Conservation (phyloP, 2,329 filamentous ascomycete genomes). For the Sporothrix brunneoviolacea region DNA sequence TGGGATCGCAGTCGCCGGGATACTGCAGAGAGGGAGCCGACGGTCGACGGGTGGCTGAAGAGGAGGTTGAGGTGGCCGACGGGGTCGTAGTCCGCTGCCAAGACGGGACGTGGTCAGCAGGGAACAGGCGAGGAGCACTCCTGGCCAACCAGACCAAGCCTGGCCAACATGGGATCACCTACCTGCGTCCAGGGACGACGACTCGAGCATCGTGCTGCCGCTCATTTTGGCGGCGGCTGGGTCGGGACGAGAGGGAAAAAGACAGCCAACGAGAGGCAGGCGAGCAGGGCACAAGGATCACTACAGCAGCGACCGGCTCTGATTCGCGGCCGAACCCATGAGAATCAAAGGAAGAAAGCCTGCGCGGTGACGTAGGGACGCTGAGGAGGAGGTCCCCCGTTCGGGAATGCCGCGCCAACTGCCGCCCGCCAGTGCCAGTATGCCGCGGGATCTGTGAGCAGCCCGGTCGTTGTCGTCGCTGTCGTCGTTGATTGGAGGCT, state of each 20-base stretch:
- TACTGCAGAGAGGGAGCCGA: conserved; percentile 68
- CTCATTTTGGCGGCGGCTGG: conserved; percentile 12
- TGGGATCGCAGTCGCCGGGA: conserved; percentile 66
- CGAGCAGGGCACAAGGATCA: not conserved
- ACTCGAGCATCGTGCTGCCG: conserved; percentile 11
- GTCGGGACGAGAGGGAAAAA: not conserved
- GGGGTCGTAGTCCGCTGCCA: conserved; percentile 45
- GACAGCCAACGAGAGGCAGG: not conserved
- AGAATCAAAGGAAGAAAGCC: not conserved
- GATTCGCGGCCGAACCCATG: not conserved
- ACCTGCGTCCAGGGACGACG: conserved; percentile 20
- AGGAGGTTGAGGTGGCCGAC: conserved; percentile 88
- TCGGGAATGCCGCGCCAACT: conserved; percentile 6
- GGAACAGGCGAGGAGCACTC: not conserved
- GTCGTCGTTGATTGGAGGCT: not conserved
- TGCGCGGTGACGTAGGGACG: not conserved
- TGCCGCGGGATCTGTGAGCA: too few species aligned
- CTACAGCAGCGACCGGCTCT: not conserved
- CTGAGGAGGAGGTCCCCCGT: not conserved
- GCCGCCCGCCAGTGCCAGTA: conserved; percentile 2
- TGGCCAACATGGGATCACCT: not conserved
- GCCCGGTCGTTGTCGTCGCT: not conserved
- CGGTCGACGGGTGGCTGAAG: conserved; percentile 82
- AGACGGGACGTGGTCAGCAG: not conserved
- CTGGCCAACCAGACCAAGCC: not conserved